These are phyloP conservation scores for Pholiota microspora DNA, from an alignment of 768 basidiomycete genomes.

Conservation along the genomic window DNA sequence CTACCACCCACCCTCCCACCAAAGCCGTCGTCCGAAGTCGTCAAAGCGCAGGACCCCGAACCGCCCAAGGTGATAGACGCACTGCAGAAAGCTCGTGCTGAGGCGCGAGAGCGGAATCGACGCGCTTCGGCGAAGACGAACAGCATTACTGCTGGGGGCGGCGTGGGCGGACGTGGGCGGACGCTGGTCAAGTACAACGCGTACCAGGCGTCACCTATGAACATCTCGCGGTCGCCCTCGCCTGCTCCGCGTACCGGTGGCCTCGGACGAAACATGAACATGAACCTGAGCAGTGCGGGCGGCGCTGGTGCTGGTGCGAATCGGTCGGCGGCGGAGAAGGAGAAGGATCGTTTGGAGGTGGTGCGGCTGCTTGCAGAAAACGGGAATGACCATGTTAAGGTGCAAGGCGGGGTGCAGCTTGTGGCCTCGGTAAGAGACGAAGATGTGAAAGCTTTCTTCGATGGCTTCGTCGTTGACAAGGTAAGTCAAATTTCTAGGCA, in stretches of 20 bases:
- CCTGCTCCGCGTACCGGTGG: constrained; percentile 16
- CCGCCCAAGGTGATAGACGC: neutral
- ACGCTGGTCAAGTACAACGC: constrained; percentile 10
- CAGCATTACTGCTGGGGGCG: neutral
- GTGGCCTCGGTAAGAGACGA: constrained; percentile 58
- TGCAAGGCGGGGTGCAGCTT: constrained; percentile 48
- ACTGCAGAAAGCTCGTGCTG: constrained; percentile 7
- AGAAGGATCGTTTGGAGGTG: constrained; percentile 38
- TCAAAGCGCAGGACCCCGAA: neutral
- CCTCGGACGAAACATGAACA: neutral
- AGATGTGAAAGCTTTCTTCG: constrained; percentile 67
- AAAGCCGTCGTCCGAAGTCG: constrained; percentile 4
- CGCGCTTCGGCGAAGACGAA: neutral
- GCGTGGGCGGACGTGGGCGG: constrained; percentile 2
- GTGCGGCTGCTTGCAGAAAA: constrained; percentile 56
- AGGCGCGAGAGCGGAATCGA: neutral
- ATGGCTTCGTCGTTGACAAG: constrained; percentile 69
- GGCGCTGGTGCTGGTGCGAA: constrained; percentile 5
- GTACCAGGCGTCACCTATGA: constrained; percentile 14
- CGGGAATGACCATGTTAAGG: constrained; percentile 62
- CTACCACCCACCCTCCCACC: neutral
- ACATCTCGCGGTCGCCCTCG: constrained; percentile 31
- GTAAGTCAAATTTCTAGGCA: constrained; percentile 43
- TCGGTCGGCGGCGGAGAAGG: constrained; percentile 31
- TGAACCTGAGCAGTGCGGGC: neutral